Conservation (phyloP, 805 yeast species). For the Pichia eremophila region DNA sequence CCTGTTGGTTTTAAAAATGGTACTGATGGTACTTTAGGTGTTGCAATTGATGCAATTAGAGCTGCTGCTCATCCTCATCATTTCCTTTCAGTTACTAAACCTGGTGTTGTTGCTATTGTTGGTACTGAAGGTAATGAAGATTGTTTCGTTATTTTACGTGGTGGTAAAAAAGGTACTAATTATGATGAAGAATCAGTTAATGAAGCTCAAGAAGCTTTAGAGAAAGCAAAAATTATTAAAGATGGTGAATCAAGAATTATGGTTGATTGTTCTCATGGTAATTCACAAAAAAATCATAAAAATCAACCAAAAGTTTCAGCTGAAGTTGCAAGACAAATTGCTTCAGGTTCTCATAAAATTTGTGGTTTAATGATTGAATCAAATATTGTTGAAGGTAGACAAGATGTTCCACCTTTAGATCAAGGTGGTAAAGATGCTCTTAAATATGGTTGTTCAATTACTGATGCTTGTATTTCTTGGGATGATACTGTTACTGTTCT, state of each 20-base stretch:
- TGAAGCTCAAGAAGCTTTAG: slow-evolving; percentile 53
- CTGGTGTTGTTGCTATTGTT: slow-evolving; percentile 92
- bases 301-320: slow-evolving; percentile 89
- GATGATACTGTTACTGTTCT: slow-evolving; percentile 71
- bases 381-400: slow-evolving; percentile 86
- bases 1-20: slow-evolving; percentile 98
- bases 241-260: slow-evolving; percentile 57
- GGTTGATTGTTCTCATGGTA: slow-evolving; percentile 98
- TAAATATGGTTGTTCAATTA: slow-evolving; percentile 88
- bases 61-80: slow-evolving; percentile 93
- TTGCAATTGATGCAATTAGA: slow-evolving; percentile 87
- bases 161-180: slow-evolving; percentile 91
- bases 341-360: slow-evolving; percentile 62
- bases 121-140: slow-evolving; percentile 91
- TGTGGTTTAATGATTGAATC: slow-evolving; percentile 98
- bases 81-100: slow-evolving; percentile 89
- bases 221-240: slow-evolving; percentile 30
- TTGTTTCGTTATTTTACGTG: slow-evolving; percentile 86
- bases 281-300: slow-evolving; percentile 80
- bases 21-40: slow-evolving; percentile 91
- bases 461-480: slow-evolving; percentile 97
- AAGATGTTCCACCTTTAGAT: slow-evolving; percentile 60
- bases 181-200: slow-evolving; percentile 68
- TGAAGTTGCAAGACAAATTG: slow-evolving; percentile 67
- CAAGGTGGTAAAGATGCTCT: slow-evolving; percentile 65